phyloP scores from a whole-genome alignment of 768 basidiomycete genomes.

The Tulasnella sp. region DNA sequence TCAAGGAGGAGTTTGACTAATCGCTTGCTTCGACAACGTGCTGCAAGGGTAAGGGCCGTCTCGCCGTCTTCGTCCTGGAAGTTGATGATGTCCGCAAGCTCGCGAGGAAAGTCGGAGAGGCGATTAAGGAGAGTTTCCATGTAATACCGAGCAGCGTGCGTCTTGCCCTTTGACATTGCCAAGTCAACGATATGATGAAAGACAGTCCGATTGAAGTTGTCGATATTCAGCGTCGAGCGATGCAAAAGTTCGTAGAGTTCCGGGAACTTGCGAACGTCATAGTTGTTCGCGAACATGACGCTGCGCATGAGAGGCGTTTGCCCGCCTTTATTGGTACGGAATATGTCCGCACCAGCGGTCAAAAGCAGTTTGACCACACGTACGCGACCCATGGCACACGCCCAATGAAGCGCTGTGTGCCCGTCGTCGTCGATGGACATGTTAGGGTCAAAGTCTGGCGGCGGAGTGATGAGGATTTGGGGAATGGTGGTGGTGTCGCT shows the following conservation, averaged over 20 bases:
- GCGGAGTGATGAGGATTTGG: slow-evolving; percentile 72
- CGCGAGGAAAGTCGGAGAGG: slow-evolving; percentile 85
- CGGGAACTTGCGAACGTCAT: slow-evolving; percentile 97
- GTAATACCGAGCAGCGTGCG: slow-evolving; percentile 95
- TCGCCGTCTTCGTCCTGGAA: slow-evolving; percentile 99
- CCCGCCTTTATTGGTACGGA: slow-evolving; percentile 90
- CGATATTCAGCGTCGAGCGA: slow-evolving; percentile 97
- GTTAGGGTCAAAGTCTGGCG: slow-evolving; percentile 86
- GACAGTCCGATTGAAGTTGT: slow-evolving; percentile 92
- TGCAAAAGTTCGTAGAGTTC: slow-evolving; percentile 95
- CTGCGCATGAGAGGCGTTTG: slow-evolving; percentile 97
- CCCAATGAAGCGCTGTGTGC: slow-evolving; percentile 96
- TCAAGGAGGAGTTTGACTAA: slow-evolving; percentile 93
- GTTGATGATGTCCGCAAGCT: slow-evolving; percentile 95
- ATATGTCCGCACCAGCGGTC: slow-evolving; percentile 91
- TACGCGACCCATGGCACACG: slow-evolving; percentile 96
- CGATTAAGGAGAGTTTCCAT: slow-evolving; percentile 91
- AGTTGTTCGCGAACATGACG: slow-evolving; percentile 99
- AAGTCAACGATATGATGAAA: slow-evolving; percentile 98
- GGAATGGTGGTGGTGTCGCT: slow-evolving; percentile 93
- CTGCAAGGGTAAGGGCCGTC: slow-evolving; percentile 93
- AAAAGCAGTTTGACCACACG: slow-evolving; percentile 90
- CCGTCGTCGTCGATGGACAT: slow-evolving; percentile 97
- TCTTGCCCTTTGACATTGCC: slow-evolving; percentile 94
- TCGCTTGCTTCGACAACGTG: slow-evolving; percentile 88